These are phyloP conservation scores for Sordariomycetes sp. DNA, from an alignment of 2,329 filamentous ascomycete species.

Conservation along the genomic window DNA sequence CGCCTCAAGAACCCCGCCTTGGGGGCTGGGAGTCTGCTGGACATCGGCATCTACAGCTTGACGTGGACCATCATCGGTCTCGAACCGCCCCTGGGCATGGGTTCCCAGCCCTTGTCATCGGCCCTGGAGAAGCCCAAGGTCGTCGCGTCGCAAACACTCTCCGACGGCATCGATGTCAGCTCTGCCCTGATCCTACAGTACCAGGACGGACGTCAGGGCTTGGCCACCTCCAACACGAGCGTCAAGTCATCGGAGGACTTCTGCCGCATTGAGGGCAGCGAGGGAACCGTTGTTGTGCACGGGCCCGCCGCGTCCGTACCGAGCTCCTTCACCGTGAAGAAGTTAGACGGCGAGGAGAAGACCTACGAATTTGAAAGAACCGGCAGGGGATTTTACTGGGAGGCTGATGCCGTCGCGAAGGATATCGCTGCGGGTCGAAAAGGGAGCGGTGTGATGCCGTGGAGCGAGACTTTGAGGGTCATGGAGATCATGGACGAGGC, in stretches of 20 bases:
- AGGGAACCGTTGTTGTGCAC: conserved; percentile 25
- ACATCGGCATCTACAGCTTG: conserved; percentile 33
- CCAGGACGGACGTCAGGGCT: conserved; percentile 25
- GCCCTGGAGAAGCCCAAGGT: conserved; percentile 6
- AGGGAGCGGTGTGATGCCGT: conserved; percentile 32
- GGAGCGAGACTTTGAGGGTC: conserved; percentile 33
- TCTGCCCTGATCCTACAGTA: conserved; percentile 30
- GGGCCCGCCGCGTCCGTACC: conserved; percentile 22
- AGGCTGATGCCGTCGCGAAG: conserved; percentile 31
- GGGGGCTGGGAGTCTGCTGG: conserved; percentile 31
- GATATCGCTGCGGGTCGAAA: conserved; percentile 26
- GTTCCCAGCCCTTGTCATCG: too few species aligned
- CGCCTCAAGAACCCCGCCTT: conserved; percentile 25
- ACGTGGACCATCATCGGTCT: conserved; percentile 27
- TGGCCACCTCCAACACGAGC: conserved; percentile 27
- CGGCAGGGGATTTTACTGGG: conserved; percentile 31
- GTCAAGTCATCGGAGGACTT: conserved; percentile 12
- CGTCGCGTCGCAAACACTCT: conserved; percentile 23
- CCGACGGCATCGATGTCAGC: conserved; percentile 21
- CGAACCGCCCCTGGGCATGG: conserved; percentile 20
- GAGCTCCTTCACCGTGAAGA: conserved; percentile 21
- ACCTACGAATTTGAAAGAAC: conserved; percentile 23
- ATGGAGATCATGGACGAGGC: conserved; percentile 38
- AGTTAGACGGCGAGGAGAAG: conserved; percentile 11
- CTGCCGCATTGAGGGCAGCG: conserved; percentile 29